phyloP scores from a whole-genome alignment of 108 stramenopile genomes.

The Nannochloropsis oceanica region DNA sequence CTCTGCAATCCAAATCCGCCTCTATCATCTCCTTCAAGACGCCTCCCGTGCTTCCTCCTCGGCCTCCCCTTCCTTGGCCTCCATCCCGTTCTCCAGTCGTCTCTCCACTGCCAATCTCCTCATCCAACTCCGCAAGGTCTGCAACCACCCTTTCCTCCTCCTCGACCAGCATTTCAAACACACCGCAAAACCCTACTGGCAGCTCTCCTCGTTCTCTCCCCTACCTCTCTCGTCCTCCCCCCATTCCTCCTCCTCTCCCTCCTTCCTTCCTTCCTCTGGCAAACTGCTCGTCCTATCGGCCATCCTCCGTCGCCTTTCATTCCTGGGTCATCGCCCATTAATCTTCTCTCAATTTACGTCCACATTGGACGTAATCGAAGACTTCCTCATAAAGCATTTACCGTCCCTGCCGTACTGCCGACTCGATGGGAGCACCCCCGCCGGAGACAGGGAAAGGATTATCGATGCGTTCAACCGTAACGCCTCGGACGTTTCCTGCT shows the following conservation, averaged over 20 bases:
- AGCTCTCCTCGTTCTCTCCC: not conserved
- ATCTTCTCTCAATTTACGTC: conserved; percentile 7
- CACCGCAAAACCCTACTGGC: not conserved
- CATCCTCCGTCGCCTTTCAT: not conserved
- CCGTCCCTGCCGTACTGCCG: not conserved
- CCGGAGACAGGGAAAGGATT: not conserved
- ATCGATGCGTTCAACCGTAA: not conserved
- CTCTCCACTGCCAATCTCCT: conserved; percentile 47
- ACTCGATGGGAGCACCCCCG: not conserved
- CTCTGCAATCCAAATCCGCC: not conserved
- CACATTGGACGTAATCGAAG: conserved; percentile 4
- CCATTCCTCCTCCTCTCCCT: not conserved
- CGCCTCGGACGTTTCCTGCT: not conserved
- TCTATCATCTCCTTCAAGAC: conserved; percentile 40
- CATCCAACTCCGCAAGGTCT: conserved; percentile 83
- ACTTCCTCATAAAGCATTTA: not conserved
- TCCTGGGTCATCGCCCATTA: conserved; percentile 3
- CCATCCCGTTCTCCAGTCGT: conserved; percentile 39
- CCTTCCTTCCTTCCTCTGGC: not conserved
- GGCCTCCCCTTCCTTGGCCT: no score
- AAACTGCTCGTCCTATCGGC: conserved; percentile 2
- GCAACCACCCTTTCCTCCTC: conserved; percentile 85
- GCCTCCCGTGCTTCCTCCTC: not conserved
- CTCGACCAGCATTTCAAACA: not conserved
- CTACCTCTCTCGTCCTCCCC: not conserved